Base-by-base conservation (phyloP, 2,329 filamentous ascomycete genomes). In the Botrytis deweyae region DNA sequence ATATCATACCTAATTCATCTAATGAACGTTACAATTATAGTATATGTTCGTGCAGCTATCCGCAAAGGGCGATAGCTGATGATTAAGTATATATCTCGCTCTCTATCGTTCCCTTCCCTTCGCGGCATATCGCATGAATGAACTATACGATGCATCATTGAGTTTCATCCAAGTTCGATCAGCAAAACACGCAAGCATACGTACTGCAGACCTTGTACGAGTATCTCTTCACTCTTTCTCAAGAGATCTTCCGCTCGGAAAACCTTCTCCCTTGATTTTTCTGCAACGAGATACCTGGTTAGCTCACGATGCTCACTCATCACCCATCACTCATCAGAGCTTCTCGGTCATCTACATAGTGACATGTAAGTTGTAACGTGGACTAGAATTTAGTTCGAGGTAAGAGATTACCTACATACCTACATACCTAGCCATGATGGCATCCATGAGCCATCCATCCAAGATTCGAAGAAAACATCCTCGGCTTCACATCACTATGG, bases 401-500 rank as follows among this genome's bases (percentile, higher is more conserved):
- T 55, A 29, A 8, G 52, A 58, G 4, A 29, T 58, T 58, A 18
- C 14, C 1, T 29, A 29, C 29, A 33, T 58, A 18, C 14, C 1
- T 29, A 29, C 29, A 33, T 18, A 58, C 7, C 33, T 33, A 33
- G 33, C 33, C 33, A 33, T 33, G 33, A 33, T 33, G 33, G 33
- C 33, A 33, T 33, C 33, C 33, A 33, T 33, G 33, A 33, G 33
- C 33, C 52, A 29, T 58, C 52, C 18, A 29, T 14, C 40, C 40
- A 42, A 42, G 40, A 29, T 18, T 29, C n/a, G n/a, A 29, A 58
- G 25, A 58, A 58, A 38, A 25, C 36, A 63, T 63, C 61, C 61
- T 63, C 61, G 61, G 61, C 61, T 63, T 63, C 61, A 42, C 61
- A 63, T 63, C 62, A 64, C 44, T 64, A 64, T 44, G 62, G 62